Evolutionary conservation across 345 rosid species (phyloP), one percentile per base, ranked within the genome.

Genomic region (Populus euphratica): DNA sequence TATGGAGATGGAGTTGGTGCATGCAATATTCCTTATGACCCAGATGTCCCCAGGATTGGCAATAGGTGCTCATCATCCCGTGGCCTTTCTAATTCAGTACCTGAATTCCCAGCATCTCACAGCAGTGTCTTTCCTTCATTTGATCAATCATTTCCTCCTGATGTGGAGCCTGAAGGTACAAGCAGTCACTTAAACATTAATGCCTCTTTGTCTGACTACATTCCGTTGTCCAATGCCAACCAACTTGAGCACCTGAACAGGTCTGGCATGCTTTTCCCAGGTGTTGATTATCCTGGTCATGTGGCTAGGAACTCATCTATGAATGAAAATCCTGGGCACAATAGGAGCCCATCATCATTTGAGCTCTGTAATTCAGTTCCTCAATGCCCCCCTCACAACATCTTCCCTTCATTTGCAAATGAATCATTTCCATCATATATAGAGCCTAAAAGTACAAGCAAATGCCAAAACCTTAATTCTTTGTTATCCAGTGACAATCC

Each of bases 1-100:
- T 23, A 27, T 72, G 79, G 76, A 67, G 80, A 76, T 81, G 65
- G 82, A 73, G 11, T 39, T 65, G 68, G 41, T 78, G 69, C 66
- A 49, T 80, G 73, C 64, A 54, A 70, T 83, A 73, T 76, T 61
- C 77, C 73, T 59, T 75, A 76, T 79, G 83, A 81, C 64, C 74
- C 78, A 35, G 79, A 78, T 78, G 73, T 29, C 52, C 82, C 81
- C 38, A 2, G 36, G 78, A 70, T 67, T 56, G 59, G 75, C 47
- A 31, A 69, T 71, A 8, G 68, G 52, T 43, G 36, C 64, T 76
- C 82, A 16, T 77, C 82, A 38, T 75, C 77, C 54, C 33, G 47
- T 20, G 74, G 54, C 10, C 65, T 63, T n/a, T 66, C 64, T 33
- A 76, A n/a, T 52, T 69, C 79, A 35, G 69, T 43, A 44, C 78